Conservation (phyloP, 1,139 yeast genomes). For the Pichia sp. region DNA sequence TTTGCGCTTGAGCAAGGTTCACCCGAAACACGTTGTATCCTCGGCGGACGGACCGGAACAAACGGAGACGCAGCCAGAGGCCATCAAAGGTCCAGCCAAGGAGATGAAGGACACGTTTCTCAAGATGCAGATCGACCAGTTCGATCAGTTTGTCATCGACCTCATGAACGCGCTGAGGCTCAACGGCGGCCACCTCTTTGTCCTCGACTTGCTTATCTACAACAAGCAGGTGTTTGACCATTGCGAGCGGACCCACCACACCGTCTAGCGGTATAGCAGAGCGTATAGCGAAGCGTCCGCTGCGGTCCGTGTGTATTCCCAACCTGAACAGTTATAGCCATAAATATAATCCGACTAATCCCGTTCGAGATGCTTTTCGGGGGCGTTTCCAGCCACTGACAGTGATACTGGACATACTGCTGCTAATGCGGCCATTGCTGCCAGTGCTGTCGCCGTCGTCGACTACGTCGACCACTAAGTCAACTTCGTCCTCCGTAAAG, state of each 20-base stretch:
- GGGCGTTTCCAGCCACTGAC: too few species aligned
- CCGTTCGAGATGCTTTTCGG: too few species aligned
- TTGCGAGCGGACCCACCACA: slow-evolving; percentile 26
- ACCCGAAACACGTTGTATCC: slow-evolving; percentile 16
- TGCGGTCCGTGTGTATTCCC: too few species aligned
- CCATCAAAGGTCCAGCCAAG: neutral
- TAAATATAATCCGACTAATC: too few species aligned
- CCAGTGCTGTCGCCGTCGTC: too few species aligned
- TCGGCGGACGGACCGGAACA: too few species aligned
- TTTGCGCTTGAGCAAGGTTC: slow-evolving; percentile 23
- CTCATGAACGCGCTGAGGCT: slow-evolving; percentile 37
- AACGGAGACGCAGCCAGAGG: neutral
- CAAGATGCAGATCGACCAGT: slow-evolving; percentile 18
- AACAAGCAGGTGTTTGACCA: slow-evolving; percentile 37
- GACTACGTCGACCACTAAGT: too few species aligned
- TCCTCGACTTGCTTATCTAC: slow-evolving; percentile 39
- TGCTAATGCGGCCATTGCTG: too few species aligned
- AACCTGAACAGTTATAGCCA: too few species aligned
- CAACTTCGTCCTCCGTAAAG: too few species aligned
- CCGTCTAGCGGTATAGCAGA: neutral
- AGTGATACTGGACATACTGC: too few species aligned
- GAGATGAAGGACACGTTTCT: neutral
- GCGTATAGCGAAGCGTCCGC: too few species aligned
- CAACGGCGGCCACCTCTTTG: slow-evolving; percentile 44
- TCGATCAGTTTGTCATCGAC: slow-evolving; percentile 37